A percentile compares a stretch with the other conserved stretches of the same genome.
These are phyloP conservation scores for Furcasterigmium furcatum DNA, from an alignment of 2,329 filamentous ascomycete genomes.

Conservation along the genomic window DNA sequence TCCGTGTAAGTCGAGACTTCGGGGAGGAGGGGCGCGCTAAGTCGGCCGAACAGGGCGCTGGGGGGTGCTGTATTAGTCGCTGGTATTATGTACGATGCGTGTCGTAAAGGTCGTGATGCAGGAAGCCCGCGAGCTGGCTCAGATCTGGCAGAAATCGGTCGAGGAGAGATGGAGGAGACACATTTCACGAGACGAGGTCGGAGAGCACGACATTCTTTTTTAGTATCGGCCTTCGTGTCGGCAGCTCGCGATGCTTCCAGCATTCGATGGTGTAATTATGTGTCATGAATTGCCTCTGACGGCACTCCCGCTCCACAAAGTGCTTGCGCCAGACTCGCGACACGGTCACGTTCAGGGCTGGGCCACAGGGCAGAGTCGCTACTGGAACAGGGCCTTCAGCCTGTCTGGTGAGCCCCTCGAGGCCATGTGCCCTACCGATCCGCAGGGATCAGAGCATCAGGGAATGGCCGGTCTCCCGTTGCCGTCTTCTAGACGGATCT, in stretches of 20 bases:
- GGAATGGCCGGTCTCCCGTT: not conserved
- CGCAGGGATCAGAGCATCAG: not conserved
- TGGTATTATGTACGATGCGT: no score
- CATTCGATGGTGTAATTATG: conserved; percentile 33
- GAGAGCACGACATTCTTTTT: not conserved
- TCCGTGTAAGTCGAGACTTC: conserved; percentile 1
- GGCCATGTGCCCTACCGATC: not conserved
- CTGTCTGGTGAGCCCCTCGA: not conserved
- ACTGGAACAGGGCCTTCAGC: no score
- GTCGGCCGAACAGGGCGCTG: no score
- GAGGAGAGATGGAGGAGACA: not conserved
- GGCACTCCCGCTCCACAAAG: conserved; percentile 7
- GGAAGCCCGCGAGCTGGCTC: not conserved
- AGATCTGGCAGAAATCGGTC: no score
- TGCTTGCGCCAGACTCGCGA: not conserved
- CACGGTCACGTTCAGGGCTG: not conserved
- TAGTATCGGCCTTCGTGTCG: conserved; percentile 10
- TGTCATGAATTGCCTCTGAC: conserved; percentile 22
- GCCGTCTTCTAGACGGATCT: not conserved
- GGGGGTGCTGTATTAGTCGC: no score
- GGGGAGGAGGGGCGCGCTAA: no score
- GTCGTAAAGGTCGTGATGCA: not conserved
- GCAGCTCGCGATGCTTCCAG: conserved; percentile 20
- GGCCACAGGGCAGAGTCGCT: no score
- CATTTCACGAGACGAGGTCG: no score